Evolutionary conservation across 163 green algal species (phyloP).

Genomic region (Scenedesmus sp.): DNA sequence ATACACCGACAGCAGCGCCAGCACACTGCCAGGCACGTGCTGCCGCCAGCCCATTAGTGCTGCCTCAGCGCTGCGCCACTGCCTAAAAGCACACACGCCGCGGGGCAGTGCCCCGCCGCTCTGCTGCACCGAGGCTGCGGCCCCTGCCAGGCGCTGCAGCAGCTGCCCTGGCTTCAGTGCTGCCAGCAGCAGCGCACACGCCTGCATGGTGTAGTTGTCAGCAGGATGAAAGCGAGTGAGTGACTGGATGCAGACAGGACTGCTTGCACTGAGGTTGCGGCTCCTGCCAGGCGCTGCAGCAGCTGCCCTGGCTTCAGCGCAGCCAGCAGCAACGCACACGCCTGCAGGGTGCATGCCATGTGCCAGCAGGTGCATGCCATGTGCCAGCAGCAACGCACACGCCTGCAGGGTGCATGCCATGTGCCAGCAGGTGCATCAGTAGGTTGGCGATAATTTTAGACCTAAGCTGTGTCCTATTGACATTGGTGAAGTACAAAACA

Average conservation of each 20-base stretch:
- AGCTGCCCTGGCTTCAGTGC: constrained; percentile 26
- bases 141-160: constrained; percentile 11
- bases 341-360: not conserved
- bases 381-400: not conserved
- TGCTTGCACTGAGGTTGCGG: not conserved
- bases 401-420: not conserved
- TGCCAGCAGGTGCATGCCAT: not conserved
- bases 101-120: not conserved
- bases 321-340: constrained; percentile 20
- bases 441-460: no score
- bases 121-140: not conserved
- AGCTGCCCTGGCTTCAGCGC: not conserved
- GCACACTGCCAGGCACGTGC: not conserved
- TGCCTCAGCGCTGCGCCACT: constrained; percentile 34
- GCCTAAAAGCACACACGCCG: not conserved
- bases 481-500: no score
- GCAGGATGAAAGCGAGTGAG: not conserved
- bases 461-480: no score
- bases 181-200: constrained; percentile 22
- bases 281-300: constrained; percentile 11
- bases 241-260: not conserved
- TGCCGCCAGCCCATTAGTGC: constrained; percentile 28
- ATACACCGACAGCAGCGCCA: constrained; percentile 36
- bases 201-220: not conserved
- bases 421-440: not conserved